Percentiles rank a stretch among this genome's conserved stretches.
phyloP scores from a whole-genome alignment of 2,329 filamentous ascomycete species.

The Alternaria brassicicola region DNA sequence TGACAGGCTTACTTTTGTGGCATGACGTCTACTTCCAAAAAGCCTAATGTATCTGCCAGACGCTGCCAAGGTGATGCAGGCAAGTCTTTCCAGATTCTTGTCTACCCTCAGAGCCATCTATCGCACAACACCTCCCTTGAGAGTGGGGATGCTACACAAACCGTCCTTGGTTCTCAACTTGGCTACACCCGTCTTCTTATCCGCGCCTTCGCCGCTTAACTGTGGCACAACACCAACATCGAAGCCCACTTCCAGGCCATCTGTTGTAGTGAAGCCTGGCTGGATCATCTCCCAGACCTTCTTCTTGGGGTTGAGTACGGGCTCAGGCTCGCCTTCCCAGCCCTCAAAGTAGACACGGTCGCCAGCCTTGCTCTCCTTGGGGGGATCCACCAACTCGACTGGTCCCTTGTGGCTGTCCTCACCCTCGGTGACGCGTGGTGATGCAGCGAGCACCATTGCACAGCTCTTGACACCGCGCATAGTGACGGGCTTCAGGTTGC shows the following conservation, averaged over 20 bases:
- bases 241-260: conserved; percentile 80
- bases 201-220: conserved; percentile 71
- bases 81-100: background rate
- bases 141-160: conserved; percentile 79
- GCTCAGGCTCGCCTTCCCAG: conserved; percentile 91
- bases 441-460: conserved; percentile 95
- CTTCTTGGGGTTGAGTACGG: conserved; percentile 97
- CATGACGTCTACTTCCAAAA: background rate
- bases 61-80: background rate
- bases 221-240: conserved; percentile 78
- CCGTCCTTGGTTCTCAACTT: conserved; percentile 79
- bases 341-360: conserved; percentile 93
- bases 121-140: conserved; percentile 82
- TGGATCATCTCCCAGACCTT: conserved; percentile 98
- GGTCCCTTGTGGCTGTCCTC: conserved; percentile 86
- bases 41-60: background rate
- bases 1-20: background rate
- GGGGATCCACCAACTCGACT: conserved; percentile 89
- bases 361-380: conserved; percentile 77
- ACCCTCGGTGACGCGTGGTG: conserved; percentile 79
- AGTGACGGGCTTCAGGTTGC: conserved; percentile 98
- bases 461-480: conserved; percentile 87
- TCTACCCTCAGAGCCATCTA: conserved; percentile 52
- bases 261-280: conserved; percentile 92
- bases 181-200: conserved; percentile 61